Conservation (phyloP, 768 basidiomycete species). For the Xerocomellus dryophilus region DNA sequence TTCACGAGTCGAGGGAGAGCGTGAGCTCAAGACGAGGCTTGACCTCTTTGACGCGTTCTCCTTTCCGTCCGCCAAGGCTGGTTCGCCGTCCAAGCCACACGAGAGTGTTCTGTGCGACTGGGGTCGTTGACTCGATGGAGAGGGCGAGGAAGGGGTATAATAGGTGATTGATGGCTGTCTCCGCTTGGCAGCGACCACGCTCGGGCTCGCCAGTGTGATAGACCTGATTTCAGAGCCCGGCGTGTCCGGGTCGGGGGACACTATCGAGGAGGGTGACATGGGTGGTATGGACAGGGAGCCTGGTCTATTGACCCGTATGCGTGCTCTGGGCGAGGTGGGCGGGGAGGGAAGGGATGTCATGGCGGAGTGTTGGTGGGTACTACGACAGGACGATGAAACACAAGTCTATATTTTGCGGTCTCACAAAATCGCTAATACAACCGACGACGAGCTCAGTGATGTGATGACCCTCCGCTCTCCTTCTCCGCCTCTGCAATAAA, state of each 20-base stretch:
- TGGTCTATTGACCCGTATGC: conserved; percentile 16
- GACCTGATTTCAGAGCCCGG: neutral
- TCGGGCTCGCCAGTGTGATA: neutral
- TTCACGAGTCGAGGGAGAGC: conserved; percentile 16
- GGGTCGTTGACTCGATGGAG: conserved; percentile 21
- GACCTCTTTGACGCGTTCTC: conserved; percentile 15
- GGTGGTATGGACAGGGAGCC: too few species aligned
- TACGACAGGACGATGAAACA: too few species aligned
- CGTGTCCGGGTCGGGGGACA: neutral
- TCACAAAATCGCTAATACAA: conserved; percentile 2
- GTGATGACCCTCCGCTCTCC: conserved; percentile 47
- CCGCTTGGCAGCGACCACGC: conserved; percentile 6
- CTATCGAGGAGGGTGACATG: conserved; percentile 3
- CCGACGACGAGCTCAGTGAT: conserved; percentile 23
- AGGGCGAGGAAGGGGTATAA: conserved; percentile 27
- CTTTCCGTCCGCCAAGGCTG: conserved; percentile 3
- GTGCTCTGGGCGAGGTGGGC: conserved; percentile 7
- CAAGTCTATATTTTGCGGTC: conserved; percentile 8
- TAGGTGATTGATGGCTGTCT: conserved; percentile 31
- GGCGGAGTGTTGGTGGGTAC: too few species aligned
- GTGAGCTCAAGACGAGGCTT: conserved; percentile 19
- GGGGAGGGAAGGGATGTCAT: too few species aligned
- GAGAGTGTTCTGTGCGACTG: neutral
- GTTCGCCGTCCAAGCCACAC: neutral
- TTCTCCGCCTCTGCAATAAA: conserved; percentile 85